Percentiles rank a stretch among this genome's conserved stretches.
phyloP scores from a whole-genome alignment of 257 asterid species.

The Capsicum rhomboideum region DNA sequence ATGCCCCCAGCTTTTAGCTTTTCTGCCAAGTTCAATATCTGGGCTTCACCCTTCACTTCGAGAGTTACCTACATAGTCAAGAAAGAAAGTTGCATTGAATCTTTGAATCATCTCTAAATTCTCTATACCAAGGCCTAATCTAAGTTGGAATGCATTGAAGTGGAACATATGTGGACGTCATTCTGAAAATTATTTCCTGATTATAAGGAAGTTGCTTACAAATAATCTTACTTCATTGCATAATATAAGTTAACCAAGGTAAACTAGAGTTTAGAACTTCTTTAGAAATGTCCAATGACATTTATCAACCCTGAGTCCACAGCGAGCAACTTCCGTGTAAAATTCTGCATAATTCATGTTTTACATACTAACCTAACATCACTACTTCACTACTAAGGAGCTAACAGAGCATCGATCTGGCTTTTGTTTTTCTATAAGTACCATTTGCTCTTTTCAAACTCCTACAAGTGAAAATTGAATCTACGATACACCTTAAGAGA shows the following conservation, averaged over 20 bases:
- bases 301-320: neutral
- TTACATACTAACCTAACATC: neutral
- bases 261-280: neutral
- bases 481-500: too few relatives aligned
- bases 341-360: neutral
- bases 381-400: neutral
- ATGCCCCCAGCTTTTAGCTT: conserved; percentile 61
- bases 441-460: neutral
- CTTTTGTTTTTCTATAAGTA: neutral
- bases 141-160: neutral
- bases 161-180: neutral
- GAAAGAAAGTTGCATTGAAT: neutral
- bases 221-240: neutral
- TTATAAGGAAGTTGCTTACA: neutral
- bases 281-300: neutral
- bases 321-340: neutral
- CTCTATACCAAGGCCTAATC: neutral
- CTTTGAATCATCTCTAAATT: neutral
- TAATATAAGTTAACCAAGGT: neutral
- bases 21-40: conserved; percentile 59
- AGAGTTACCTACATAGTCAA: conserved; percentile 57
- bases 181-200: neutral
- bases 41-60: conserved; percentile 88
- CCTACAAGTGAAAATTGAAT: too few relatives aligned
- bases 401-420: neutral